A percentile compares a stretch with the other conserved stretches of the same genome.
These are phyloP conservation scores for Sarocladium brachiariae DNA, from an alignment of 2,329 filamentous ascomycete species.

Conservation along the genomic window DNA sequence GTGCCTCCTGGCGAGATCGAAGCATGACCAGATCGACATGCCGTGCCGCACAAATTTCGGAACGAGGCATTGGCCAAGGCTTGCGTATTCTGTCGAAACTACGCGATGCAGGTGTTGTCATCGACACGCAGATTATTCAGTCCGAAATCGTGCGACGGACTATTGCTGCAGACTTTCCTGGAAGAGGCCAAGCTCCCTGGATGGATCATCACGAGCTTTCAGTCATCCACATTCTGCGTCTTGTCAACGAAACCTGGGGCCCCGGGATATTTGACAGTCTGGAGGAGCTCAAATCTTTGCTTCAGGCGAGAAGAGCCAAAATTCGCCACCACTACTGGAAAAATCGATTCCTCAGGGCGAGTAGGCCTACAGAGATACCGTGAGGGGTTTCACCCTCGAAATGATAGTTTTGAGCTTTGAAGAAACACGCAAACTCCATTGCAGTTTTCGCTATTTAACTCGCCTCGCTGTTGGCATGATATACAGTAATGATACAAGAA, in stretches of 20 bases:
- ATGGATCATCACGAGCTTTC: conserved; percentile 23
- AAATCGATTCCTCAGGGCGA: not conserved
- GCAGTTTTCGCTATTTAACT: not conserved
- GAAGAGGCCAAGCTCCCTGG: not conserved
- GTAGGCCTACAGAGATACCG: not conserved
- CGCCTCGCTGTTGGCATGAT: conserved; percentile 10
- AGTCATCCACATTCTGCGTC: conserved; percentile 19
- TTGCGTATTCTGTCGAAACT: conserved; percentile 28
- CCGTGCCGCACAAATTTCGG: not conserved
- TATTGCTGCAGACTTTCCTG: conserved; percentile 20
- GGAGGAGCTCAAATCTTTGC: conserved; percentile 13
- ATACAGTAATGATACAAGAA: conserved; percentile 23
- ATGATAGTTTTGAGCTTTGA: not conserved
- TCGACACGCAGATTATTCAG: conserved; percentile 26
- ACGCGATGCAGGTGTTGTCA: conserved; percentile 27
- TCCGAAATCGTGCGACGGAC: conserved; percentile 23
- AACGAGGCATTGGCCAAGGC: conserved; percentile 23
- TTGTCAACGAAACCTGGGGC: conserved; percentile 30
- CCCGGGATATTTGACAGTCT: conserved; percentile 16
- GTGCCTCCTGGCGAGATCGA: not conserved
- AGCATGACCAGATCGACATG: not conserved
- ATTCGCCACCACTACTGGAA: not conserved
- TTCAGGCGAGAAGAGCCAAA: not conserved
- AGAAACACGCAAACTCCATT: not conserved
- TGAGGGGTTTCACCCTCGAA: not conserved